Percentiles rank a stretch among this genome's conserved stretches.
phyloP scores from a whole-genome alignment of 192 early-diverging fungal species.

The Coemansia sp. region DNA sequence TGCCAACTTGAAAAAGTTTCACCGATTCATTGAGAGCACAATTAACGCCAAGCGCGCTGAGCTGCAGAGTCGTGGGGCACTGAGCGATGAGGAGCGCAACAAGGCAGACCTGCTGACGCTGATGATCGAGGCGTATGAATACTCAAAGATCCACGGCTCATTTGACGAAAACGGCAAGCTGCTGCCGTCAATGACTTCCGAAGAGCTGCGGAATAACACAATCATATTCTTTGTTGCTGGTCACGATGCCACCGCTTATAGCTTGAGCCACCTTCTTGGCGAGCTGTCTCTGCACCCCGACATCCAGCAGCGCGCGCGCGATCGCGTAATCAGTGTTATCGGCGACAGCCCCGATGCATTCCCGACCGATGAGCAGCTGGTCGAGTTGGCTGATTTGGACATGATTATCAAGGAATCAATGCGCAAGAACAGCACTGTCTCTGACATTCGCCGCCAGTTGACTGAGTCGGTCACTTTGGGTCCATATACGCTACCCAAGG shows the following conservation, averaged over 20 bases:
- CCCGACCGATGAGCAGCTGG: constrained; percentile 56
- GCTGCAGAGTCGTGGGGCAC: constrained; percentile 19
- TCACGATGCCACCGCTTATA: constrained; percentile 53
- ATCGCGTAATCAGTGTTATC: constrained; percentile 41
- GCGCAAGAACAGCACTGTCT: constrained; percentile 45
- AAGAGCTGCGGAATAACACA: constrained; percentile 55
- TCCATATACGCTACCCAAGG: constrained; percentile 54
- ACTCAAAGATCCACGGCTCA: constrained; percentile 40
- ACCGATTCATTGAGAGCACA: constrained; percentile 47
- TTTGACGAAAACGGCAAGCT: constrained; percentile 48
- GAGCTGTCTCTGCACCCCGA: constrained; percentile 54
- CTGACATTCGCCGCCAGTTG: constrained; percentile 40
- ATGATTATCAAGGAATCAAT: constrained; percentile 56
- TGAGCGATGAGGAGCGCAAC: constrained; percentile 45
- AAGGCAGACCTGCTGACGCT: constrained; percentile 56
- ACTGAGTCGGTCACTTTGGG: constrained; percentile 53
- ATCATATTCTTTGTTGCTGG: constrained; percentile 61
- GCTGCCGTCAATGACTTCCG: constrained; percentile 42
- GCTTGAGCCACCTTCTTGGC: constrained; percentile 42
- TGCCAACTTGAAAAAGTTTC: constrained; percentile 35
- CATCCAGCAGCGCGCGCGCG: constrained; percentile 46
- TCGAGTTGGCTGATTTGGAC: constrained; percentile 50
- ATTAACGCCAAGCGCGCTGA: constrained; percentile 33
- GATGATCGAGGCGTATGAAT: constrained; percentile 57
- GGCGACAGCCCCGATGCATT: constrained; percentile 52